These are phyloP conservation scores for Cicer arietinum DNA, from an alignment of 306 rosid genomes.

Conservation along the genomic window DNA sequence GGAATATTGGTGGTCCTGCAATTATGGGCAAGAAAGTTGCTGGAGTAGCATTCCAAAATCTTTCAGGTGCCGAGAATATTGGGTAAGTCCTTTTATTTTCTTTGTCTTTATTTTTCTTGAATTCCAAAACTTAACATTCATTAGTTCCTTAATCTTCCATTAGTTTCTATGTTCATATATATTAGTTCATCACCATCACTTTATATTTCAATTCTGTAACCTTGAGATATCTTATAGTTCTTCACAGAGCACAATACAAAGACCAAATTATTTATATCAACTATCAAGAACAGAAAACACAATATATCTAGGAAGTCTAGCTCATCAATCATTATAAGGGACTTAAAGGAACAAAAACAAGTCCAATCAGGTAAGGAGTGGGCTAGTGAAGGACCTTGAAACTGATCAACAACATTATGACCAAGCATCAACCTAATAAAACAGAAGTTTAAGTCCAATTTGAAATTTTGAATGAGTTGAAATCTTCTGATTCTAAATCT, in stretches of 20 bases:
- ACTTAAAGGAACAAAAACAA: not conserved
- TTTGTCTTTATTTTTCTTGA: constrained; percentile 7
- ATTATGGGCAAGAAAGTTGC: constrained; percentile 84
- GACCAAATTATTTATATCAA: not conserved
- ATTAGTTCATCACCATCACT: not conserved
- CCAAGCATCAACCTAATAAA: constrained; percentile 17
- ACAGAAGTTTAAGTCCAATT: not conserved
- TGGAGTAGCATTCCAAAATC: constrained; percentile 96
- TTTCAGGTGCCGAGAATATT: constrained; percentile 94
- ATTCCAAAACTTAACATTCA: constrained; percentile 29
- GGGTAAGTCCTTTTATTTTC: constrained; percentile 61
- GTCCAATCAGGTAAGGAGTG: not conserved
- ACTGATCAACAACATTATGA: not conserved
- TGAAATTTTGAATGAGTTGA: not conserved
- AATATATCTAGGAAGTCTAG: not conserved
- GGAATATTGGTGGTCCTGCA: constrained; percentile 97
- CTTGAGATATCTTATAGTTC: too few relatives aligned
- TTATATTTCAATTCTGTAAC: not conserved
- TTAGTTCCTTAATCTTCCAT: not conserved
- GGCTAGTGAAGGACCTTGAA: not conserved
- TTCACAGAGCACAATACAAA: not conserved
- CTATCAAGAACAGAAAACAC: too few relatives aligned
- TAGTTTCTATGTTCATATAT: not conserved
- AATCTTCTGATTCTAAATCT: constrained; percentile 12
- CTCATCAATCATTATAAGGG: not conserved